A percentile compares a stretch with the other conserved stretches of the same genome.
phyloP scores from a whole-genome alignment of 345 rosid species.

The Populus euphratica region DNA sequence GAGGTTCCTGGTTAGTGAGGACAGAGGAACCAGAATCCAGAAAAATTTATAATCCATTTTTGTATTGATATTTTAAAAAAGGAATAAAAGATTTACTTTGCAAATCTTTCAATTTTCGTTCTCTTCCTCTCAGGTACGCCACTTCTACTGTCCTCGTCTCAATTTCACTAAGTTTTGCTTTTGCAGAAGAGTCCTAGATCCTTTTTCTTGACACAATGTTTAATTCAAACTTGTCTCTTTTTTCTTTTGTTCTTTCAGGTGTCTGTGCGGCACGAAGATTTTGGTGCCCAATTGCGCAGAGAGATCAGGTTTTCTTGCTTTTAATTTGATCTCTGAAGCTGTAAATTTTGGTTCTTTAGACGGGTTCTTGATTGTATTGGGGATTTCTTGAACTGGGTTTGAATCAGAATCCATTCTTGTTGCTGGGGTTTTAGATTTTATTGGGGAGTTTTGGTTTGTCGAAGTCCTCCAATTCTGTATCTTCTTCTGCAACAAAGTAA shows the following conservation, averaged over 20 bases:
- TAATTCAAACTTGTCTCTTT: slow-evolving; percentile 12
- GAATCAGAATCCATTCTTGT: slow-evolving; percentile 27
- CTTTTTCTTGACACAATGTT: not conserved
- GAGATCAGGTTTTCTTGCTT: slow-evolving; percentile 2
- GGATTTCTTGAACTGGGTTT: slow-evolving; percentile 31
- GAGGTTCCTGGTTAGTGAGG: not conserved
- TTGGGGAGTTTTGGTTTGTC: slow-evolving; percentile 8
- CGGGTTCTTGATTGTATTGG: slow-evolving; percentile 17
- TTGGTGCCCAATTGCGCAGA: slow-evolving; percentile 17
- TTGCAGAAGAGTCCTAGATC: slow-evolving; percentile 27
- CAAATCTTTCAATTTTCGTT: slow-evolving; percentile 19
- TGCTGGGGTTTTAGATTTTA: slow-evolving; percentile 23
- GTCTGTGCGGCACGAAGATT: slow-evolving; percentile 16
- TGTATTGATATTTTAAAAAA: slow-evolving; percentile 10
- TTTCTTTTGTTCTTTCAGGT: slow-evolving; percentile 12
- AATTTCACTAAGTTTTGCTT: not conserved
- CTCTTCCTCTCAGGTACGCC: slow-evolving; percentile 25
- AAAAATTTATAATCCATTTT: slow-evolving; percentile 20
- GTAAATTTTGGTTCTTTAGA: slow-evolving; percentile 17
- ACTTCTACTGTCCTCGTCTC: slow-evolving; percentile 10
- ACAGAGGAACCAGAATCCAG: slow-evolving; percentile 19
- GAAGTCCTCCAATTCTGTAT: not conserved
- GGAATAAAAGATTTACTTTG: not conserved
- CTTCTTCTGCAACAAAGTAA: not conserved
- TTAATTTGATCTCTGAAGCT: slow-evolving; percentile 24